phyloP scores from a whole-genome alignment of 129 eudicot genomes.

The Kitagawia praeruptora region DNA sequence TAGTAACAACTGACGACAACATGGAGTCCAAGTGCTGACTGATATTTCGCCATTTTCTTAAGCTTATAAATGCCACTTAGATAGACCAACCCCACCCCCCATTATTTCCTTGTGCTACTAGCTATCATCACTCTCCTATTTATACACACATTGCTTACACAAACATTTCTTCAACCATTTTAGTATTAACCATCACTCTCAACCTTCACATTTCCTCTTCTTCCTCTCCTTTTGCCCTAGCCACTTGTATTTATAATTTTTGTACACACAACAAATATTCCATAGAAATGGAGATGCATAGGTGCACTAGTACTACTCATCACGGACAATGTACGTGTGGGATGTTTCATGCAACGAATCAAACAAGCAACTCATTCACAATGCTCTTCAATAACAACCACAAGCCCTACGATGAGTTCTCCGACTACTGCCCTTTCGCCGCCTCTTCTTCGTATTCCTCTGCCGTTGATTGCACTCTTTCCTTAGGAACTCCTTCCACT shows the following conservation, averaged over 20 bases:
- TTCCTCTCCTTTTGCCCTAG: background rate
- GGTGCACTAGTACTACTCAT: slow-evolving; percentile 22
- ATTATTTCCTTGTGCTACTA: background rate
- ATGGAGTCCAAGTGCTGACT: slow-evolving; percentile 52
- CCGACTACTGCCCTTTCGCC: slow-evolving; percentile 27
- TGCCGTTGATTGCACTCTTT: slow-evolving; percentile 91
- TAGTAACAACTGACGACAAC: slow-evolving; percentile 31
- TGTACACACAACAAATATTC: background rate
- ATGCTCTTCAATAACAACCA: slow-evolving; percentile 32
- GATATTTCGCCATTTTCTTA: slow-evolving; percentile 44
- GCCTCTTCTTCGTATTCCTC: slow-evolving; percentile 30
- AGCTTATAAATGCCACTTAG: slow-evolving; percentile 15
- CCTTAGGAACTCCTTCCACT: slow-evolving; percentile 80
- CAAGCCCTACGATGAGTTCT: slow-evolving; percentile 23
- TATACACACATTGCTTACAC: background rate
- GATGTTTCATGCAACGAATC: slow-evolving; percentile 24
- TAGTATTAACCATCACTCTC: slow-evolving; percentile 11
- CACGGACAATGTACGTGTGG: slow-evolving; percentile 39
- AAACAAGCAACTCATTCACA: slow-evolving; percentile 30
- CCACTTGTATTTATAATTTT: background rate
- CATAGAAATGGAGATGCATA: slow-evolving; percentile 23
- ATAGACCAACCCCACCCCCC: slow-evolving; percentile 16
- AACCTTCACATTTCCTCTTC: slow-evolving; percentile 11
- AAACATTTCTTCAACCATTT: too few relatives aligned
- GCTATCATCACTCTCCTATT: background rate